phyloP scores from a whole-genome alignment of 2,329 filamentous ascomycete species.

The Aspergillus floridensis region DNA sequence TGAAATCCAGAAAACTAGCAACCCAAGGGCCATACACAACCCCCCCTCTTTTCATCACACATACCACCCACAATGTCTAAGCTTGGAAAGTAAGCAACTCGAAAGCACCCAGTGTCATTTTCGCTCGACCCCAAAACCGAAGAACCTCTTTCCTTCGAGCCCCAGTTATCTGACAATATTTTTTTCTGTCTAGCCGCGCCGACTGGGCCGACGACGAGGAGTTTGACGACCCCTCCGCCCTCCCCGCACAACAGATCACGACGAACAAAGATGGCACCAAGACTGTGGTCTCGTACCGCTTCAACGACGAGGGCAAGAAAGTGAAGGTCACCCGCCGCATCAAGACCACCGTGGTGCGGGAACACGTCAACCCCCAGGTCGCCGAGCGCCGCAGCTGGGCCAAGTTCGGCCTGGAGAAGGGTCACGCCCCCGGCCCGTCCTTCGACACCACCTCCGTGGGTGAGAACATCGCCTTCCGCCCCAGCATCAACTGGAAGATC shows the following conservation, averaged over 20 bases:
- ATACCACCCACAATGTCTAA: conserved; percentile 45
- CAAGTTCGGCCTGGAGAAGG: conserved; percentile 90
- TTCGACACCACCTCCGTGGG: conserved; percentile 88
- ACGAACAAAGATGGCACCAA: conserved; percentile 98
- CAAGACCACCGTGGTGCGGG: conserved; percentile 85
- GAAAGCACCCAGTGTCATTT: background rate
- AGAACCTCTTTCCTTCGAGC: too few relatives aligned
- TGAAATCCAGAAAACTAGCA: conserved; percentile 43
- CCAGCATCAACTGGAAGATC: conserved; percentile 90
- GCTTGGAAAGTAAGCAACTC: conserved; percentile 44
- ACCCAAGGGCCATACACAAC: conserved; percentile 15
- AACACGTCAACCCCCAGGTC: conserved; percentile 93
- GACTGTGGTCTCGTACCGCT: conserved; percentile 84
- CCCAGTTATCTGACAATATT: background rate
- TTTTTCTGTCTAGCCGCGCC: conserved; percentile 49
- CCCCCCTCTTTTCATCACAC: conserved; percentile 17
- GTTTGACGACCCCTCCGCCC: conserved; percentile 79
- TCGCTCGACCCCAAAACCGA: background rate
- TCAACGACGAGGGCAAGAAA: conserved; percentile 92
- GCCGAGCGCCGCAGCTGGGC: conserved; percentile 89
- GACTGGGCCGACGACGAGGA: conserved; percentile 94
- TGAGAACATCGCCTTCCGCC: conserved; percentile 97
- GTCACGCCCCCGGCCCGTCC: conserved; percentile 77
- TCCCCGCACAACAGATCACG: conserved; percentile 84
- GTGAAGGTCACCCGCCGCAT: conserved; percentile 97